A percentile compares a stretch with the other conserved stretches of the same genome.
Conservation (phyloP, 495 filamentous ascomycete species). For the Neurospora terricola region DNA sequence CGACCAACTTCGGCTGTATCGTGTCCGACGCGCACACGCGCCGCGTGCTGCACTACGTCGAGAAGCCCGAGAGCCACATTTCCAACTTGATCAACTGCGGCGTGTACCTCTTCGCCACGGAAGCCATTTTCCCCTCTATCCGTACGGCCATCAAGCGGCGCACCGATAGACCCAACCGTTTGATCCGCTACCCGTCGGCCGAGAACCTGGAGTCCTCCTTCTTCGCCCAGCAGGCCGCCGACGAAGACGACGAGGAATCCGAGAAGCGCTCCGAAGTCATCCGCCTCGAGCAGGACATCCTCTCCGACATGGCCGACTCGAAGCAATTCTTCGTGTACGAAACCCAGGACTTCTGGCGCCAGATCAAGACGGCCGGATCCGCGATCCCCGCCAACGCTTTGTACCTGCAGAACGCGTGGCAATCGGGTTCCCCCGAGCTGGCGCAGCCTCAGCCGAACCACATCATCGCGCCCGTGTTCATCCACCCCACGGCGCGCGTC, state of each 20-base stretch:
- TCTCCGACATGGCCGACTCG: conserved; percentile 92
- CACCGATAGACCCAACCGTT: conserved; percentile 71
- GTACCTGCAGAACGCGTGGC: conserved; percentile 91
- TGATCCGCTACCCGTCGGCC: conserved; percentile 88
- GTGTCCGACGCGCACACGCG: conserved; percentile 92
- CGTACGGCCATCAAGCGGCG: conserved; percentile 93
- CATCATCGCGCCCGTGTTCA: conserved; percentile 90
- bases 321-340: conserved; percentile 98
- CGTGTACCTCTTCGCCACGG: conserved; percentile 93
- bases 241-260: conserved; percentile 62
- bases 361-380: conserved; percentile 98
- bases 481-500: conserved; percentile 88
- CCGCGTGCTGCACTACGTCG: conserved; percentile 96
- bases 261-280: conserved; percentile 76
- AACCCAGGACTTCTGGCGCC: conserved; percentile 99
- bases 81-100: conserved; percentile 99
- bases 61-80: conserved; percentile 98
- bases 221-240: conserved; percentile 36
- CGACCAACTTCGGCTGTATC: conserved; percentile 95
- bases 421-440: conserved; percentile 67
- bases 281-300: conserved; percentile 93
- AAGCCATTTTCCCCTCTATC: conserved; percentile 94
- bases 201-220: conserved; percentile 83
- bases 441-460: conserved; percentile 67
- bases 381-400: conserved; percentile 96